phyloP scores from a whole-genome alignment of 371 early-diverging fungal genomes.

The Rhizomucor pusillus region DNA sequence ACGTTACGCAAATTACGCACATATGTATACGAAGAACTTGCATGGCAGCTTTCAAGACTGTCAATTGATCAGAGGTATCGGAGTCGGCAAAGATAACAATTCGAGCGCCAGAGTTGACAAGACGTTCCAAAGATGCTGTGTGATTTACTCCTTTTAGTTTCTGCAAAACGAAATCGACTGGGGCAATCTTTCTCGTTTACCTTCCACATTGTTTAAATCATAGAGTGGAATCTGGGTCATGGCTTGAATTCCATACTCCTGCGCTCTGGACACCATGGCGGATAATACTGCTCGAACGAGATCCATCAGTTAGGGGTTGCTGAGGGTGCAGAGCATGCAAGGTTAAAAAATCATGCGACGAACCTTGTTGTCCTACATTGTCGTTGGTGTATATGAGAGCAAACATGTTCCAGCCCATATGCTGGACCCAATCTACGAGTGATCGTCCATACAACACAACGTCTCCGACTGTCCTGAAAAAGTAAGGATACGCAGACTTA shows the following conservation, averaged over 20 bases:
- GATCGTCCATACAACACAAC: slow-evolving; percentile 26
- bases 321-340: not conserved
- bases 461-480: slow-evolving; percentile 38
- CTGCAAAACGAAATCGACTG: not conserved
- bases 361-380: slow-evolving; percentile 36
- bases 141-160: too few relatives aligned
- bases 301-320: slow-evolving; percentile 1
- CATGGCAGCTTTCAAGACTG: slow-evolving; percentile 27
- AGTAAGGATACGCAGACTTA: slow-evolving; percentile 33
- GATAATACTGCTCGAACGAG: slow-evolving; percentile 10
- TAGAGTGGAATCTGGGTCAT: slow-evolving; percentile 31
- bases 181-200: not conserved
- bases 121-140: slow-evolving; percentile 24
- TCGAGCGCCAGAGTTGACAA: slow-evolving; percentile 25
- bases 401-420: slow-evolving; percentile 38
- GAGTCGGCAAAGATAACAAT: slow-evolving; percentile 37
- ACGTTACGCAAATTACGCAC: slow-evolving; percentile 2
- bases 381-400: slow-evolving; percentile 38
- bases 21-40: slow-evolving; percentile 10
- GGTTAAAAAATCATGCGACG: too few relatives aligned
- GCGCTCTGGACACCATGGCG: slow-evolving; percentile 18
- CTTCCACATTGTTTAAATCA: slow-evolving; percentile 16
- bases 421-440: slow-evolving; percentile 29
- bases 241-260: slow-evolving; percentile 13
- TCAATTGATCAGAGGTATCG: slow-evolving; percentile 26